These are phyloP conservation scores for Chaetomiaceae sp. DNA, from an alignment of 2,329 filamentous ascomycete genomes.

Conservation along the genomic window DNA sequence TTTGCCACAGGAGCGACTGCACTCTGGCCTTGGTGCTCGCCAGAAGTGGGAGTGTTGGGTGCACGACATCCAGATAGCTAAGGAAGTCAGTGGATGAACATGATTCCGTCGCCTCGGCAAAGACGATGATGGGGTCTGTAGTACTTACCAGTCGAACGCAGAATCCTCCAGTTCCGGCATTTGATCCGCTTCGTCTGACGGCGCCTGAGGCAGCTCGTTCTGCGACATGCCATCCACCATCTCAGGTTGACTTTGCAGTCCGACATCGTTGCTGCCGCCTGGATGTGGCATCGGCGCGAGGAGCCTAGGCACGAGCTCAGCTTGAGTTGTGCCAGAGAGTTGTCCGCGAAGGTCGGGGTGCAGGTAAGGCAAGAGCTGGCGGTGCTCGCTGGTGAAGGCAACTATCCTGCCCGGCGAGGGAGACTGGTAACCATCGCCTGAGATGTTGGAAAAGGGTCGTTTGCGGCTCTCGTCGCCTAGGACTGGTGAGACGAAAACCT, in stretches of 20 bases:
- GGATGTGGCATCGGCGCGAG: slow-evolving; percentile 25
- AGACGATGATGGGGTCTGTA: background rate
- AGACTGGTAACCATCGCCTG: slow-evolving; percentile 36
- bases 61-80: slow-evolving; percentile 59
- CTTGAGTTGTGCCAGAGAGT: slow-evolving; percentile 30
- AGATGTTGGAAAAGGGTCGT: slow-evolving; percentile 44
- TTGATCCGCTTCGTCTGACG: slow-evolving; percentile 29
- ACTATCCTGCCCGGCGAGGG: slow-evolving; percentile 36
- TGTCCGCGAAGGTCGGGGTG: slow-evolving; percentile 22
- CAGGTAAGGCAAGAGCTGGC: slow-evolving; percentile 38
- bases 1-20: slow-evolving; percentile 49
- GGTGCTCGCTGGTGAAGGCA: slow-evolving; percentile 43
- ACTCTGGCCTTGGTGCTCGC: slow-evolving; percentile 51
- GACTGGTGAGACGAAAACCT: slow-evolving; percentile 48
- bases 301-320: slow-evolving; percentile 42
- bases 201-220: slow-evolving; percentile 20
- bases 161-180: slow-evolving; percentile 38
- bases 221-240: slow-evolving; percentile 28
- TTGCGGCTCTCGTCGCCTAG: slow-evolving; percentile 38
- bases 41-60: slow-evolving; percentile 62
- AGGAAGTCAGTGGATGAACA: background rate
- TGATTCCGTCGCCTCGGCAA: too few species aligned
- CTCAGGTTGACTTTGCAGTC: slow-evolving; percentile 24
- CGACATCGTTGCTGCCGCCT: slow-evolving; percentile 1
- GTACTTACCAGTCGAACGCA: slow-evolving; percentile 40